Conservation (phyloP, 345 rosid species). For the Moricandia moricandioides region DNA sequence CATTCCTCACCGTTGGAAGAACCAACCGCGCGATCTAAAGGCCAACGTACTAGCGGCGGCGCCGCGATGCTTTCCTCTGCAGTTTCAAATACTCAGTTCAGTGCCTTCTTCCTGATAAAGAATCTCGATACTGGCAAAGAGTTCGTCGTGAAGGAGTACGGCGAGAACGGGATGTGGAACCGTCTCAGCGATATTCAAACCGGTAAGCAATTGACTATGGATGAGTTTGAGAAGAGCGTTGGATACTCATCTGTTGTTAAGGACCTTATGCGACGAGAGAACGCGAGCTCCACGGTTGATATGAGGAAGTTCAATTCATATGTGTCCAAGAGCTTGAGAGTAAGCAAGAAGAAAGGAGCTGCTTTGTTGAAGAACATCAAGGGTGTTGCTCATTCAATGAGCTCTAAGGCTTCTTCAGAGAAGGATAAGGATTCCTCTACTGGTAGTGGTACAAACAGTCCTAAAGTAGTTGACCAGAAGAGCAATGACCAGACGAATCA, state of each 20-base stretch:
- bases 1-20: slow-evolving; percentile 36
- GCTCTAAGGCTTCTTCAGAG: slow-evolving; percentile 39
- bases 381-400: slow-evolving; percentile 73
- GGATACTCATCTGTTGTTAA: slow-evolving; percentile 84
- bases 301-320: slow-evolving; percentile 49
- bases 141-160: slow-evolving; percentile 74
- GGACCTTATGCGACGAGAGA: slow-evolving; percentile 76
- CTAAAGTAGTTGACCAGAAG: slow-evolving; percentile 33
- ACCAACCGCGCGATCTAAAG: not conserved
- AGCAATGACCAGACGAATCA: slow-evolving; percentile 44
- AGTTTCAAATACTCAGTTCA: slow-evolving; percentile 41
- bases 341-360: slow-evolving; percentile 79
- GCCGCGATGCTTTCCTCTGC: slow-evolving; percentile 29
- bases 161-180: slow-evolving; percentile 82
- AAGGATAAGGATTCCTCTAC: slow-evolving; percentile 37
- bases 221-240: slow-evolving; percentile 79
- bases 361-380: slow-evolving; percentile 80
- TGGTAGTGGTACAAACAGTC: slow-evolving; percentile 11
- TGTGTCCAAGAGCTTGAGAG: slow-evolving; percentile 68
- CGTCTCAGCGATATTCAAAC: slow-evolving; percentile 89
- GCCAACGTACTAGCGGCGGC: not conserved
- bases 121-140: slow-evolving; percentile 85
- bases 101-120: slow-evolving; percentile 80
- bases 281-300: slow-evolving; percentile 23
- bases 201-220: slow-evolving; percentile 85